Base-by-base conservation (phyloP, 2,329 filamentous ascomycete species). In the Claviceps paspali region DNA sequence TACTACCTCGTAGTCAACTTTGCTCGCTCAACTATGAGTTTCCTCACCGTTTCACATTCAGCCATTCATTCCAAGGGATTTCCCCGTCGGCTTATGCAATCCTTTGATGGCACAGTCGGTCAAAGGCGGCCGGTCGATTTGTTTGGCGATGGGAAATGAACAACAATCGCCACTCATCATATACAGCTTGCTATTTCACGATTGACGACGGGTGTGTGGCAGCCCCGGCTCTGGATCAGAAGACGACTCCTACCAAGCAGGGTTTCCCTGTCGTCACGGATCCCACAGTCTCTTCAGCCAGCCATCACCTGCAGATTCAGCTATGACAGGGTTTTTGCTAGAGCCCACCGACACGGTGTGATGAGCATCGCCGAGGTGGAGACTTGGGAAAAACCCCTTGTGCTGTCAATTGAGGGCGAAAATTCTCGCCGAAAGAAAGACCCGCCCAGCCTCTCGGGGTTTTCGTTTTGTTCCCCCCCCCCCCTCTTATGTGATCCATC, bases 281-380 rank as follows among this genome's bases (percentile, higher is more conserved):
- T 30, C 21, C 24, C 24, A 36, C 18, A 29, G 10, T 27, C 18
- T 33, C 21, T 26, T 17, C 12, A 29, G 34, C 29, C 29, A 12
- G 24, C 29, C 10, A 26, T 36, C 34, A 36, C 38, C 35, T 36
- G 28, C 33, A 36, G 29, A 36, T 35, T 35, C 23, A 29, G 33
- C 38, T 36, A n/a, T n/a, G n/a, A 29, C 38, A 40, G 30, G 34
- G 29, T n/a, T n/a, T 33, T 33, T 29, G 34, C 24, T 10, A 36
- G 10, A 29, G 15, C 12, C 19, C 23, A 23, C 29, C 18, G 6
- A 19, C 19, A 33, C 29, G 29, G 38, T 30, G 34, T 33, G 38
- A 23, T 33, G 18, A 27, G 14, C 29, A 11, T 28, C n/a, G 17
- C 12, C 18, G 29, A 32, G n/a, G 18, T 28, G 18, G 18, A 33